Evolutionary conservation across 2,329 filamentous ascomycete species (phyloP).

Genomic region (Fusarium subtropicale): DNA sequence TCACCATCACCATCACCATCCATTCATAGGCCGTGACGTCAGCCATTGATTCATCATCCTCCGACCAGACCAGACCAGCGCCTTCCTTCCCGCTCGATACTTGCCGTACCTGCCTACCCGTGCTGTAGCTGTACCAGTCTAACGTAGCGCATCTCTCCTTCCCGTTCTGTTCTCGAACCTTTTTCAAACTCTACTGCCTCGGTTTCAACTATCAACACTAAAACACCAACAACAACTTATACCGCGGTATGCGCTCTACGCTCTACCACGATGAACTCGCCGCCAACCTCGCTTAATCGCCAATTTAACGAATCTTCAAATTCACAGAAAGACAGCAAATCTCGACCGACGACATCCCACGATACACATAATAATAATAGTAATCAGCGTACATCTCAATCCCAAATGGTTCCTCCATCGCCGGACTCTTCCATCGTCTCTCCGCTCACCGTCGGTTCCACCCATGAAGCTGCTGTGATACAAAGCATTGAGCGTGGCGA

Average conservation of each 20-base stretch:
- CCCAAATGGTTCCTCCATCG: slow-evolving; percentile 43
- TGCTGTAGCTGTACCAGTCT: not conserved
- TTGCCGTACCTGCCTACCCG: not conserved
- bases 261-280: slow-evolving; percentile 42
- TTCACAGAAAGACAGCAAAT: not conserved
- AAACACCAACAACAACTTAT: not conserved
- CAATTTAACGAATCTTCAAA: slow-evolving; percentile 11
- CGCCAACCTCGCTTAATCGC: slow-evolving; percentile 39
- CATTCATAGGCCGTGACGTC: slow-evolving; percentile 24
- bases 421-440: slow-evolving; percentile 46
- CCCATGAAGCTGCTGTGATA: slow-evolving; percentile 48
- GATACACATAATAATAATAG: not conserved
- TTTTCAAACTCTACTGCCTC: slow-evolving; percentile 2
- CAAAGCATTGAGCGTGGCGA: slow-evolving; percentile 52
- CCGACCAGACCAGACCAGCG: not conserved
- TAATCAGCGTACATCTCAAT: not conserved
- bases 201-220: not conserved
- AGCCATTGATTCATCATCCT: slow-evolving; percentile 2
- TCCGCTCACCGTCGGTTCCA: slow-evolving; percentile 49
- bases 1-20: too few relatives aligned
- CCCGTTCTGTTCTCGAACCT: not conserved
- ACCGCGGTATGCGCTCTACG: slow-evolving; percentile 22
- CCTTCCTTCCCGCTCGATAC: slow-evolving; percentile 20
- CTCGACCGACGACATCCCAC: slow-evolving; percentile 1
- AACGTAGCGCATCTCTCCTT: slow-evolving; percentile 17